Evolutionary conservation across 441 rosid species (phyloP).

Genomic region (Croton setiger): DNA sequence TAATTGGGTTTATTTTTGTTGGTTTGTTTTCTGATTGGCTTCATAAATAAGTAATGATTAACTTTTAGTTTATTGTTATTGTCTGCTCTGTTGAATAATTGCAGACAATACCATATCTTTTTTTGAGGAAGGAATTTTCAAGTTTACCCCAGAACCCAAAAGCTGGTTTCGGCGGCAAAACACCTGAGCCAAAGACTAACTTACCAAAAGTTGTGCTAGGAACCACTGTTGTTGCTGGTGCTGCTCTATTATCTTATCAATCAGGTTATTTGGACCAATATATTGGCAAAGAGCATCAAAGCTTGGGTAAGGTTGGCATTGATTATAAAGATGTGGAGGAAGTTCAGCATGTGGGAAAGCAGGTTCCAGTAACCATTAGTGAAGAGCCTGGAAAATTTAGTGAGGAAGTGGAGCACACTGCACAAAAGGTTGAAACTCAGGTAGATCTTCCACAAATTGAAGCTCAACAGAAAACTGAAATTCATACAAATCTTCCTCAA

Average conservation of each 20-base stretch:
- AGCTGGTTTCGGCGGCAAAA: conserved; percentile 35
- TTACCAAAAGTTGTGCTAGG: conserved; percentile 45
- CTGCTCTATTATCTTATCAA: conserved; percentile 50
- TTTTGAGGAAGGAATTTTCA: conserved; percentile 48
- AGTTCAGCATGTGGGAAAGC: conserved; percentile 25
- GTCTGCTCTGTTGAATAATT: conserved; percentile 19
- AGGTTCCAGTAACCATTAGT: conserved; percentile 26
- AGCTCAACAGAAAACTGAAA: conserved; percentile 32
- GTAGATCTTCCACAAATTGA: conserved; percentile 19
- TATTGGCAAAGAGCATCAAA: conserved; percentile 35
- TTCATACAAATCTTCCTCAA: conserved; percentile 31
- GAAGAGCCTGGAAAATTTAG: conserved; percentile 32
- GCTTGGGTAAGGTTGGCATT: conserved; percentile 25
- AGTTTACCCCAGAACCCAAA: conserved; percentile 39
- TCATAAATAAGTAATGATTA: neutral
- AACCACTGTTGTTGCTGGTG: conserved; percentile 47
- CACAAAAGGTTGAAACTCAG: conserved; percentile 28
- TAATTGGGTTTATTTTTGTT: neutral
- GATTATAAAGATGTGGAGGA: conserved; percentile 27
- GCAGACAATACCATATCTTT: conserved; percentile 37
- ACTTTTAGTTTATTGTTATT: no score
- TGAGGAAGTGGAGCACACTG: conserved; percentile 25
- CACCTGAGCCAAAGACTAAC: conserved; percentile 38
- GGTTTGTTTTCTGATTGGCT: neutral
- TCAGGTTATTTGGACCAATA: conserved; percentile 57